Evolutionary conservation across 345 rosid species (phyloP), one percentile per base, ranked within the genome.

Genomic region (Carallia pectinifolia): DNA sequence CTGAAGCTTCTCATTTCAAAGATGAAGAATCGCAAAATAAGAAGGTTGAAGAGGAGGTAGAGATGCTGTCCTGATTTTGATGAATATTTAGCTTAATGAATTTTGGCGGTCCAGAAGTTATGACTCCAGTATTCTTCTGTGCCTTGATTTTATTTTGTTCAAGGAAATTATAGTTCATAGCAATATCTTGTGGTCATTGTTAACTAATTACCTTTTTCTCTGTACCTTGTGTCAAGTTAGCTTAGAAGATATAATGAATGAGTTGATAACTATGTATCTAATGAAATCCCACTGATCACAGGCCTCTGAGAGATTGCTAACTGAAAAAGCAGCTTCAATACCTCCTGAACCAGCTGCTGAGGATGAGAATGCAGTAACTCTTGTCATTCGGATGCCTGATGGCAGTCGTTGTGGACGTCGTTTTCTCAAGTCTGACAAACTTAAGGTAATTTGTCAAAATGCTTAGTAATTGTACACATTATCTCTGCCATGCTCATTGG

Each of bases 351-450:
- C 97, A 76, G 79, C 84, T 19, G 50, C 63, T 6, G 82, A 83
- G n/a, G 82, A 88, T 70, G 87, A 78, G 74, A 84, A 85, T 66
- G 86, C 87, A 53, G 83, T 91, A 70, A 81, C 78, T 79, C 86
- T 93, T 62, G 81, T 89, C 40, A 82, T 91, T 65, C 85, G 74
- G 68, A 82, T 89, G 92, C 97, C 98, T 44, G 92, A 91, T 81
- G 91, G 96, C 33, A 85, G 81, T 75, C 96, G 98, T 52, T 81
- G 68, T 71, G 84, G 96, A 44, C 91, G 92, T 37, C 86, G 92
- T 72, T 91, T 93, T 85, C 87, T 87, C 66, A 83, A 80, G 79
- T 83, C 92, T 62, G 88, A 91, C 86, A 91, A 83, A 80, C 90
- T 93, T 63, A 79, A 88, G 96, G 98, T 89, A 77, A 60, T 44